Conservation (phyloP, 73 alveolate species). For the Halteria grandinella region DNA sequence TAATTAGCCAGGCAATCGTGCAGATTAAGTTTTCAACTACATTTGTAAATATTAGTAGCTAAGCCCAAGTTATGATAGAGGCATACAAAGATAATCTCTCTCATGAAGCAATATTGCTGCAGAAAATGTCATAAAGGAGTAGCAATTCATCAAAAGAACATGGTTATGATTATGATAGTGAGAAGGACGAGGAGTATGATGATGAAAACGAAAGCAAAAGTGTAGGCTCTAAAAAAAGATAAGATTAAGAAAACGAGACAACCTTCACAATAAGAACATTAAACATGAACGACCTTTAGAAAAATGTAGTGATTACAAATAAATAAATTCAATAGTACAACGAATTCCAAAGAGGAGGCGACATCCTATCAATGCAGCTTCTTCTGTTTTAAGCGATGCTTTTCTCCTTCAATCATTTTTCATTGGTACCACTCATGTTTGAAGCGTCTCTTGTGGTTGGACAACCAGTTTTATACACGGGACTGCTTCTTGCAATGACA, state of each 20-base stretch:
- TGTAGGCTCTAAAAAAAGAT: no score
- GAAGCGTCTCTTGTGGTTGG: conserved; percentile 19
- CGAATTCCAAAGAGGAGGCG: conserved; percentile 11
- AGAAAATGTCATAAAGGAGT: no score
- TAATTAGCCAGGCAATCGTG: conserved; percentile 28
- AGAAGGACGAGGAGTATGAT: conserved; percentile 2
- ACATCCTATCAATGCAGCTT: conserved; percentile 6
- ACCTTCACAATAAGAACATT: background rate
- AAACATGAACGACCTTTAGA: conserved; percentile 10
- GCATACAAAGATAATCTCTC: conserved; percentile 33
- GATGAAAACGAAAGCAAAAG: no score
- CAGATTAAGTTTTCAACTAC: conserved; percentile 14
- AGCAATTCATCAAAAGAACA: no score
- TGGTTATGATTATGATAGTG: no score
- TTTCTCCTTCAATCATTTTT: conserved; percentile 24
- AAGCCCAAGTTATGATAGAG: conserved; percentile 50
- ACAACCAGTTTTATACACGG: background rate
- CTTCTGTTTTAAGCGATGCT: conserved; percentile 28
- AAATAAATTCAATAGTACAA: background rate
- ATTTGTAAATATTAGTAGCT: conserved; percentile 5
- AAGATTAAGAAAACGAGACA: conserved; percentile 7
- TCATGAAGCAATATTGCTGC: background rate
- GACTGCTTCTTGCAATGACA: conserved; percentile 52
- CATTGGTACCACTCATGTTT: conserved; percentile 40
- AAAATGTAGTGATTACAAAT: conserved; percentile 19